Evolutionary conservation across 2,329 filamentous ascomycete species (phyloP).

Genomic region (Cladosporium sp.): DNA sequence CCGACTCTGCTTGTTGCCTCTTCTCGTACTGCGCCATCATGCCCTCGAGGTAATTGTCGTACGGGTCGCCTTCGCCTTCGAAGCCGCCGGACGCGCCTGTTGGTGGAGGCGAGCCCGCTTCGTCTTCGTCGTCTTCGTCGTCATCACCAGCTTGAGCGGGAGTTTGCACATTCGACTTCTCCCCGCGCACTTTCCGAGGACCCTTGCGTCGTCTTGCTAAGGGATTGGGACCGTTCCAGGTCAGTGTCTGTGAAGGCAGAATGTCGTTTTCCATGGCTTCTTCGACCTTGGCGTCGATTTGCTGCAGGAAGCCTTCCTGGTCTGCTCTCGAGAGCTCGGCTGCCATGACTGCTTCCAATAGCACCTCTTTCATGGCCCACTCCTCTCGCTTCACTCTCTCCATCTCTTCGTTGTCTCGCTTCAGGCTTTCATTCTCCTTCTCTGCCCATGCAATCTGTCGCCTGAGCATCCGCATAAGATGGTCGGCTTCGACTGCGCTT

Average conservation of each 20-base stretch:
- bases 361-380: slow-evolving; percentile 74
- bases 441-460: slow-evolving; percentile 69
- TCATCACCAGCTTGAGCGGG: slow-evolving; percentile 12
- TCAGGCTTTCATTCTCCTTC: slow-evolving; percentile 60
- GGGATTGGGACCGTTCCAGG: slow-evolving; percentile 23
- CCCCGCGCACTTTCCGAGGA: neutral
- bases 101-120: slow-evolving; percentile 23
- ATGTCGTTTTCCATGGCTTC: slow-evolving; percentile 36
- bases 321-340: slow-evolving; percentile 53
- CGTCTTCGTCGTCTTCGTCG: slow-evolving; percentile 13
- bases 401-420: slow-evolving; percentile 59
- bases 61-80: slow-evolving; percentile 31
- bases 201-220: neutral
- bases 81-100: slow-evolving; percentile 28
- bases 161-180: slow-evolving; percentile 4
- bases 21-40: slow-evolving; percentile 22
- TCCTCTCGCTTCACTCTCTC: slow-evolving; percentile 65
- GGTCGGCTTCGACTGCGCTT: slow-evolving; percentile 59
- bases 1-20: slow-evolving; percentile 21
- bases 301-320: slow-evolving; percentile 31
- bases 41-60: slow-evolving; percentile 29
- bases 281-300: slow-evolving; percentile 29
- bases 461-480: slow-evolving; percentile 58
- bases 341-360: slow-evolving; percentile 72
- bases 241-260: slow-evolving; percentile 29